phyloP scores from a whole-genome alignment of 495 filamentous ascomycete genomes.

The Xylaria venustula region DNA sequence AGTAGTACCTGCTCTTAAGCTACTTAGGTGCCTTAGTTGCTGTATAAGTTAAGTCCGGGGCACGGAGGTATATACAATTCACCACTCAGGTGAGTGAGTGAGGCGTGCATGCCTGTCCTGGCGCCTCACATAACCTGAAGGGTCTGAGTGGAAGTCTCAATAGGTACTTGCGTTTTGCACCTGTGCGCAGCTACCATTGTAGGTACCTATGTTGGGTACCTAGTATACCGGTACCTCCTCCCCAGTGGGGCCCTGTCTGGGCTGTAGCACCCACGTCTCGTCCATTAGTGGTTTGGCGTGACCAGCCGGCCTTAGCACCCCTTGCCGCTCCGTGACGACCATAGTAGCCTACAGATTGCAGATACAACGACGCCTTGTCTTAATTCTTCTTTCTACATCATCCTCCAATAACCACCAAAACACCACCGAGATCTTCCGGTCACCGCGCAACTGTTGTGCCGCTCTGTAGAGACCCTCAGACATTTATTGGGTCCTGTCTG shows the following conservation, averaged over 20 bases:
- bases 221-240: no score
- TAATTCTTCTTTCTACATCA: slow-evolving; percentile 36
- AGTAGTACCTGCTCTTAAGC: no score
- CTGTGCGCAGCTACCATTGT: no score
- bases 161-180: no score
- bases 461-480: slow-evolving; percentile 5
- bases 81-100: not conserved
- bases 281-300: slow-evolving; percentile 7
- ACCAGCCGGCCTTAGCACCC: slow-evolving; percentile 3
- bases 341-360: slow-evolving; percentile 20
- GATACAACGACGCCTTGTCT: slow-evolving; percentile 28
- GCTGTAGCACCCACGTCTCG: not conserved
- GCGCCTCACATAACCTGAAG: no score
- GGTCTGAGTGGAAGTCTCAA: no score
- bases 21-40: no score
- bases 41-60: no score
- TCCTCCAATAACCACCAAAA: slow-evolving; percentile 15
- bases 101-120: no score
- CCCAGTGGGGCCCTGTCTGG: not conserved
- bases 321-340: slow-evolving; percentile 6
- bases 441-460: slow-evolving; percentile 7
- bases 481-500: not conserved
- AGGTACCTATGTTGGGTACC: no score
- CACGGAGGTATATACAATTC: no score
- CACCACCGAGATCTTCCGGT: slow-evolving; percentile 10